These are phyloP conservation scores for Colletotrichum melonis DNA, from an alignment of 2,329 filamentous ascomycete genomes.

Conservation along the genomic window DNA sequence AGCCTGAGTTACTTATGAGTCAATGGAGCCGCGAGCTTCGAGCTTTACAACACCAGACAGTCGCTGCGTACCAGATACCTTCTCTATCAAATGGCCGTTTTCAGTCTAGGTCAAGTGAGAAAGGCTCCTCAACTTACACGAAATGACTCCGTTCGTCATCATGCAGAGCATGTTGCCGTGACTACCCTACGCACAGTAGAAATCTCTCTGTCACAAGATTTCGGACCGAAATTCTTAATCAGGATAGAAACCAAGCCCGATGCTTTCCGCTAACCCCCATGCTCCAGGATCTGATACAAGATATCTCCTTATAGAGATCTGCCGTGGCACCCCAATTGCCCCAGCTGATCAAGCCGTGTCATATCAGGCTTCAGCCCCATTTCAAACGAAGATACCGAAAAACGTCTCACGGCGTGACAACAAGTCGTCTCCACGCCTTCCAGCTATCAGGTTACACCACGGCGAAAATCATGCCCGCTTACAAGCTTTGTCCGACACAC, in stretches of 20 bases:
- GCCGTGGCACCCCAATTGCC: neutral
- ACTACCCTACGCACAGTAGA: too few relatives aligned
- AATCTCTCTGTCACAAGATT: too few relatives aligned
- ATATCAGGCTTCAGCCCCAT: neutral
- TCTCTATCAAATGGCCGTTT: too few relatives aligned
- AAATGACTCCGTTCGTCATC: too few relatives aligned
- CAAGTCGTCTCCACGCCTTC: neutral
- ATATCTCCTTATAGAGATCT: neutral
- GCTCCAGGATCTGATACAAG: neutral
- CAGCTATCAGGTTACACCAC: neutral
- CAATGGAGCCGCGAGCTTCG: too few relatives aligned
- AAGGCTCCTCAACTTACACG: too few relatives aligned
- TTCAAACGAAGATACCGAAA: neutral
- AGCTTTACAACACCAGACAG: too few relatives aligned
- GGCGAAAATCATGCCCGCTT: neutral
- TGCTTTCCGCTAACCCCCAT: neutral
- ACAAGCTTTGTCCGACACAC: neutral
- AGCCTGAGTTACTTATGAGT: too few relatives aligned
- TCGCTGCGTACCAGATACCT: too few relatives aligned
- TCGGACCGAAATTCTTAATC: neutral
- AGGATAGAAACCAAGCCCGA: neutral
- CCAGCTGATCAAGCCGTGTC: neutral
- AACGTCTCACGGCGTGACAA: neutral
- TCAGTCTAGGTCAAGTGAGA: too few relatives aligned
- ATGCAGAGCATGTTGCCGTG: too few relatives aligned